Base-by-base conservation (phyloP, 2,329 filamentous ascomycete genomes). In the Domatiomyces catenatus region DNA sequence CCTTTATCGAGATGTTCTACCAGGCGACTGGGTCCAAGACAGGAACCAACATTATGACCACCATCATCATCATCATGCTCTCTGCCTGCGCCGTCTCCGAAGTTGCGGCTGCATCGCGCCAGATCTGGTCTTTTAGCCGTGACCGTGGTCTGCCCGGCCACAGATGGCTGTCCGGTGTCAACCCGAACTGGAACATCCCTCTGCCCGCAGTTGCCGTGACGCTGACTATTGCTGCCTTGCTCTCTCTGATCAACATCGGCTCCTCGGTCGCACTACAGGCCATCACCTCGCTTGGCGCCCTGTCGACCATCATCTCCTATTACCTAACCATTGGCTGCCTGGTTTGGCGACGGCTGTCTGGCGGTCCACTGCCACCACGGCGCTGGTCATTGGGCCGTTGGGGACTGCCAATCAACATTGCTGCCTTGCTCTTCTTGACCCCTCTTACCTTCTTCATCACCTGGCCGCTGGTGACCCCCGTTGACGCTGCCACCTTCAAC, bases 221-320 rank as follows among this genome's bases (percentile, higher is more conserved):
- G 2, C 61, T 62, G 43, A 26, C 57, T 1, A 61, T 68, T 53
- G 62, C 57, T 44, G 57, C 60, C 1, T 60, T 73, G 3, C 61
- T 75, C 6, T 68, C 68, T 0, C 61, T 74, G 5, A 75, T 77
- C 61, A 75, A 75, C 59, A 71, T 77, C 44, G 73, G 71, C 19
- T 74, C 70, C 5, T 56, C 65, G 4, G 66, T 69, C 5, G 74
- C 74, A 5, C 74, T 76, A 60, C 72, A 75, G 57, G 71, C 70
- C 49, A 72, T 77, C 49, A 68, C 71, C 15, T 74, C 71, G 1
- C 65, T 78, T 0, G 68, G 67, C 10, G 65, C 71, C 32, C 69
- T 67, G 2, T 69, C 71, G 0, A 64, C 75, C 7, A 66, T 76
- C 47, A 69, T 66, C 48, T 74, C 71, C 5, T 76, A 76, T 56